Evolutionary conservation across 305 asterid species (phyloP).

Genomic region (Rubia tinctorum): DNA sequence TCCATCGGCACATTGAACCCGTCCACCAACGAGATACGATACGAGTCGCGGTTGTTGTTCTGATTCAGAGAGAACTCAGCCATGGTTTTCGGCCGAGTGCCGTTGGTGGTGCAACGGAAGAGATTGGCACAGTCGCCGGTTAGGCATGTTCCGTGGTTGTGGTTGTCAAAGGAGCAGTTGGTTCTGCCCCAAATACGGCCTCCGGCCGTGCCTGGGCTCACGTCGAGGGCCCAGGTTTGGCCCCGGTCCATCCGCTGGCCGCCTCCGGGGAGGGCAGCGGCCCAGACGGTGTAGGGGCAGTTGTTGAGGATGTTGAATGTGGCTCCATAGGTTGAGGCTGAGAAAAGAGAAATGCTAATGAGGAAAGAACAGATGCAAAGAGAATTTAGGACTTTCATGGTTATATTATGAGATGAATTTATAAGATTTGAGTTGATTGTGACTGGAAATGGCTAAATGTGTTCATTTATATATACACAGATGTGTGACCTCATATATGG

Average conservation of each 20-base stretch:
- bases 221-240: constrained; percentile 33
- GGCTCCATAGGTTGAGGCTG: constrained; percentile 23
- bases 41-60: constrained; percentile 32
- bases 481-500: not conserved
- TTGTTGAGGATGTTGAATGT: constrained; percentile 35
- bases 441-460: not conserved
- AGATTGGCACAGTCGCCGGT: constrained; percentile 52
- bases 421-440: not conserved
- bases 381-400: constrained; percentile 14
- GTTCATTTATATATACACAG: not conserved
- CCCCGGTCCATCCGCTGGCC: constrained; percentile 31
- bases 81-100: constrained; percentile 38
- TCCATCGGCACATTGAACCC: constrained; percentile 51
- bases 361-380: constrained; percentile 1
- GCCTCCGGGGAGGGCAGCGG: constrained; percentile 47
- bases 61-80: constrained; percentile 43
- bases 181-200: constrained; percentile 47
- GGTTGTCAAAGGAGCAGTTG: constrained; percentile 35
- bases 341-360: constrained; percentile 8
- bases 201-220: constrained; percentile 11
- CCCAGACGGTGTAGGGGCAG: constrained; percentile 45
- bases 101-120: constrained; percentile 28
- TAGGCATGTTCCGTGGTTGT: constrained; percentile 22
- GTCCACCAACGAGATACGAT: constrained; percentile 43
- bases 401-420: not conserved